phyloP scores from a whole-genome alignment of 2,329 filamentous ascomycete species.

The Penicillium sp. region DNA sequence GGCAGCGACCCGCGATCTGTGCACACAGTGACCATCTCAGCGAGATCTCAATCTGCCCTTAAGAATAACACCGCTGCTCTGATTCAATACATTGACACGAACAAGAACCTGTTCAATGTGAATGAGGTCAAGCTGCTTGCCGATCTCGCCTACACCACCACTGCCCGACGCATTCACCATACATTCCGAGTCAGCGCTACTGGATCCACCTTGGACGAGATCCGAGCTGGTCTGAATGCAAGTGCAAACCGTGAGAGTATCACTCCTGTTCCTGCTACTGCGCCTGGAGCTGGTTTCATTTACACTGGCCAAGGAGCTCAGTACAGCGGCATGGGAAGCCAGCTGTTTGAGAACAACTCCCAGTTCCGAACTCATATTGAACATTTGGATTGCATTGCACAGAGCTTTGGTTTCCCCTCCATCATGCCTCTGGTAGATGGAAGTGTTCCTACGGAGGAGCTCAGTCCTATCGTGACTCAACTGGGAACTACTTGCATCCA shows the following conservation, averaged over 20 bases:
- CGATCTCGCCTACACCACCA: constrained; percentile 66
- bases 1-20: constrained; percentile 53
- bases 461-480: constrained; percentile 34
- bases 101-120: constrained; percentile 36
- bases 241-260: constrained; percentile 19
- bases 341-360: constrained; percentile 23
- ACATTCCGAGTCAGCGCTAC: constrained; percentile 27
- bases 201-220: constrained; percentile 24
- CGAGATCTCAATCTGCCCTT: constrained; percentile 53
- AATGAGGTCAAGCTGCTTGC: constrained; percentile 49
- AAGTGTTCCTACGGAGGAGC: constrained; percentile 19
- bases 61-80: constrained; percentile 58
- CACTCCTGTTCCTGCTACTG: constrained; percentile 19
- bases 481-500: constrained; percentile 42
- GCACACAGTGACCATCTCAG: constrained; percentile 61
- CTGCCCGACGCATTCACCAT: constrained; percentile 55
- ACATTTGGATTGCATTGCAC: constrained; percentile 32
- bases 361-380: constrained; percentile 34
- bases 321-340: constrained; percentile 34
- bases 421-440: constrained; percentile 30
- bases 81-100: constrained; percentile 56
- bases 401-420: constrained; percentile 29
- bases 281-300: constrained; percentile 25
- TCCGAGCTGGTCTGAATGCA: constrained; percentile 16
- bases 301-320: constrained; percentile 44